Base-by-base conservation (phyloP, 768 basidiomycete genomes). In the Mycena crocata region DNA sequence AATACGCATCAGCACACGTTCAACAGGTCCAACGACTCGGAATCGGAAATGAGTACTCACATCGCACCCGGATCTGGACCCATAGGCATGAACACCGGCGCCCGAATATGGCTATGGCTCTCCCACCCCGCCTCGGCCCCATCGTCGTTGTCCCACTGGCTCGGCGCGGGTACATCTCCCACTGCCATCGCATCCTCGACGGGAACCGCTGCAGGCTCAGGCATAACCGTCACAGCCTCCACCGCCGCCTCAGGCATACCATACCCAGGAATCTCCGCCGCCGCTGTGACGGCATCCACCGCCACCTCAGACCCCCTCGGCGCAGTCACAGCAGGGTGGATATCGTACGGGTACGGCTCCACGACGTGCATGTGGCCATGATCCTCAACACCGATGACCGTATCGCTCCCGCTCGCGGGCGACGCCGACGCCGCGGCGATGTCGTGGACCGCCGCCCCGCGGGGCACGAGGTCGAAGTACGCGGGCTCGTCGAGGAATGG, bases 401-500 rank as follows among this genome's bases (percentile, higher is more conserved):
- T 67, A 15, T 42, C 60, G 55, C 49, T 58, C 34, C n/a, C 60
- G 24, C 32, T 57, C 23, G 23, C 46, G 13, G 66, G 66, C 24
- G 66, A 62, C 24, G 54, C 59, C 24, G 66, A 62, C 24, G 54
- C 59, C 15, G 21, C 45, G 8, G 24, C 37, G 19, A 56, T 21
- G 31, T 35, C 12, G 17, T 52, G 59, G n/a, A 54, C 37, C n/a
- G 17, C 19, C 19, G 56, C 54, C 13, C 21, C 23, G n/a, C n/a
- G n/a, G 19, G 45, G 59, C 24, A 57, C 46, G 34, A 64, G 44
- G 50, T 69, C 64, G 34, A 65, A 66, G 35, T 62, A 63, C 14
- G 45, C 31, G 12, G 31, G 44, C 19, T 57, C 60, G 37, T 62
- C 64, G 9, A 62, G 45, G 8, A 32, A 66, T n/a, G 71, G 59